Evolutionary conservation across 2,329 filamentous ascomycete species (phyloP), one percentile per base, ranked within the genome.

Genomic region (Botryosphaeria dothidea): DNA sequence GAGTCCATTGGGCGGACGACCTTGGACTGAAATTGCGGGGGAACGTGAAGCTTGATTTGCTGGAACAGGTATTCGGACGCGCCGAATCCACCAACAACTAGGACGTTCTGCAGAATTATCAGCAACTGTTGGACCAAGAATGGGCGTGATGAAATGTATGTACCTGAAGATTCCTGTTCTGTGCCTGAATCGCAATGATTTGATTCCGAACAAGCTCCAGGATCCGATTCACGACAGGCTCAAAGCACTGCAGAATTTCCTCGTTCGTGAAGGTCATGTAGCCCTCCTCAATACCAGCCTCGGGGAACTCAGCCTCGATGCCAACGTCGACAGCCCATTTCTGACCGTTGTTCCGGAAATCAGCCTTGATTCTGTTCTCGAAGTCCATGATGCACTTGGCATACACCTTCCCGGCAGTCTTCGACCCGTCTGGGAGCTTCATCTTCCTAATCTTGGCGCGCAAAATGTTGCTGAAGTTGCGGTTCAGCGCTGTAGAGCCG

Each of bases 361-460:
- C 95, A 57, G 95, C 95, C 85, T 99, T 99, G 86, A 99, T 97
- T 78, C 95, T 86, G 86, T 98, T 98, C 83, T 99, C 95, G 74
- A 99, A 99, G 80, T 99, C 95, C 94, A 98, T 98, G 80, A 99
- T 98, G 79, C 94, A 98, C 83, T 98, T 98, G 70, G 94, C 94
- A 79, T 98, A 98, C 63, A 99, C 95, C 79, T 94, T 93, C 48
- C 94, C 94, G n/a, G 95, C 94, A 2, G 93, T 98, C 81, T 94
- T 96, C 71, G 94, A 97, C 52, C 93, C 94, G 75, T 98, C 94
- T 1, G 95, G 93, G 51, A 99, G 85, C 81, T 98, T 98, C 95
- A 98, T 98, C 84, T 98, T 98, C 71, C 94, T 87, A 73, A 99
- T 98, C 85, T 98, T 98, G 67, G 94, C 96, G 62, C 95, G 90